These are phyloP conservation scores for Rugonectria rugulosa DNA, from an alignment of 2,329 filamentous ascomycete genomes.

Conservation along the genomic window DNA sequence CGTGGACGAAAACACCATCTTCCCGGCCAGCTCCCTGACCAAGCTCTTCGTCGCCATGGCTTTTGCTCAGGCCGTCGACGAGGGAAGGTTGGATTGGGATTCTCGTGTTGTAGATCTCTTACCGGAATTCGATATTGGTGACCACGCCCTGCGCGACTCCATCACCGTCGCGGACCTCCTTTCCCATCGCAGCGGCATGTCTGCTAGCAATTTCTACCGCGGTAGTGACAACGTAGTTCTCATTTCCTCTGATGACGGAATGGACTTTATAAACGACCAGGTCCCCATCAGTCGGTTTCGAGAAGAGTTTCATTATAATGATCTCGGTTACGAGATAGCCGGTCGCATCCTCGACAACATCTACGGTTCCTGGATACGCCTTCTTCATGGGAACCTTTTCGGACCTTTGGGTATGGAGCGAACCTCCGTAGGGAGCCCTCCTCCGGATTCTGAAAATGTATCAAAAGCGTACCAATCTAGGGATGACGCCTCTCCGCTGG, in stretches of 20 bases:
- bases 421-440: conserved; percentile 18
- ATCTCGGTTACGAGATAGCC: background rate
- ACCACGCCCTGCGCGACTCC: background rate
- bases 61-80: background rate
- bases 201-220: conserved; percentile 15
- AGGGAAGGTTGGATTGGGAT: background rate
- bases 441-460: background rate
- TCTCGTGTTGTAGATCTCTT: background rate
- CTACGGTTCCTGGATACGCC: background rate
- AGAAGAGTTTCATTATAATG: background rate
- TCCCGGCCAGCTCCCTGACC: conserved; percentile 37
- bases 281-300: background rate
- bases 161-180: conserved; percentile 36
- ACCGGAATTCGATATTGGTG: background rate
- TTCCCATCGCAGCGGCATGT: conserved; percentile 34
- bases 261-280: background rate
- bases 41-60: conserved; percentile 35
- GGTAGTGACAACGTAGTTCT: conserved; percentile 17
- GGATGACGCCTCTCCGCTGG: background rate
- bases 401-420: conserved; percentile 37
- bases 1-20: conserved; percentile 36
- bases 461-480: conserved; percentile 5
- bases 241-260: background rate
- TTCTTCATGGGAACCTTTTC: conserved; percentile 32
- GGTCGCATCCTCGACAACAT: background rate